These are phyloP conservation scores for Leccinum boreale DNA, from an alignment of 768 basidiomycete genomes.

Conservation along the genomic window DNA sequence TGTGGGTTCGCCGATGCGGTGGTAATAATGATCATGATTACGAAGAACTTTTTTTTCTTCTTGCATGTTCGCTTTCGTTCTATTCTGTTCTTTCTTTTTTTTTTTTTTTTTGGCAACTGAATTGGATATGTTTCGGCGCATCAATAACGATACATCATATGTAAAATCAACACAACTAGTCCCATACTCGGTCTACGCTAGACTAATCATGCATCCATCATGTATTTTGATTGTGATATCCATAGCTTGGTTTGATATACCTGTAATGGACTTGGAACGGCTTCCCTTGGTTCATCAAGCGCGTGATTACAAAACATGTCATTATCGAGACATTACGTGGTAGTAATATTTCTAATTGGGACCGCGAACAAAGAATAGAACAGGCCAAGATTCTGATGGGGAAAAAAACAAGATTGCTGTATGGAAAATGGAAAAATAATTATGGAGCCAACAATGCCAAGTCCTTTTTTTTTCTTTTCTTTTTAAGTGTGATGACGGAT, in stretches of 20 bases:
- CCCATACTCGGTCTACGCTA: conserved; percentile 15
- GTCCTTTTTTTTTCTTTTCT: background rate
- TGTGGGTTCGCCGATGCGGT: conserved; percentile 19
- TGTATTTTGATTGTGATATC: conserved; percentile 17
- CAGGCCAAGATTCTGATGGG: conserved; percentile 15
- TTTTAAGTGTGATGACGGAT: conserved; percentile 7
- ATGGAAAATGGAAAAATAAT: background rate
- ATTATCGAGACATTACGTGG: conserved; percentile 7
- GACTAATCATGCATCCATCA: conserved; percentile 8
- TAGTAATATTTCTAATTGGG: background rate
- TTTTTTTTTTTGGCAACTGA: background rate
- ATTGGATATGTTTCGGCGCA: conserved; percentile 14
- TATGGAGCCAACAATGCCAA: conserved; percentile 5
- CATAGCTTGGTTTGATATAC: conserved; percentile 3
- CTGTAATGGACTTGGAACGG: background rate
- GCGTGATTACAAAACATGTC: conserved; percentile 8
- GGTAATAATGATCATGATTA: conserved; percentile 16
- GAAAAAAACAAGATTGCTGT: conserved; percentile 8
- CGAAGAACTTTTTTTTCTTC: background rate
- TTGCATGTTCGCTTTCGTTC: background rate
- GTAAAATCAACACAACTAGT: conserved; percentile 22
- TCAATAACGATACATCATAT: conserved; percentile 23
- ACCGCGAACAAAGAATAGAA: conserved; percentile 4
- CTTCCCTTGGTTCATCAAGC: background rate
- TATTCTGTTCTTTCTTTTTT: background rate